Percentiles rank a stretch among this genome's conserved stretches.
These are phyloP conservation scores for Baorangia bicolor DNA, from an alignment of 768 basidiomycete genomes.

Conservation along the genomic window DNA sequence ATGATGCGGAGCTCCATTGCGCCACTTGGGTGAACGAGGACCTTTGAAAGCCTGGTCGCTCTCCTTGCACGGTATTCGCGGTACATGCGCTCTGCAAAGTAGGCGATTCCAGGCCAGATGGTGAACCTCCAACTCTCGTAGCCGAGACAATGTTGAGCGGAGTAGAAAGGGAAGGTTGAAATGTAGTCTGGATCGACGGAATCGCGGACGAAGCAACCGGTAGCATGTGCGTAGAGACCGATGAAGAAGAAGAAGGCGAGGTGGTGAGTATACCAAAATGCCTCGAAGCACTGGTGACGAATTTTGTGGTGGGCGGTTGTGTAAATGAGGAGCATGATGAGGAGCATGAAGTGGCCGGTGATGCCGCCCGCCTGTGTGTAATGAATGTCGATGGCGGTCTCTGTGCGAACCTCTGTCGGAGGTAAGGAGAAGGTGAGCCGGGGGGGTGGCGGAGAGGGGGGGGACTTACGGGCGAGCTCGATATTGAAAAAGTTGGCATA, in stretches of 20 bases:
- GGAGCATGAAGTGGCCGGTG: constrained; percentile 93
- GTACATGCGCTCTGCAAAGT: constrained; percentile 84
- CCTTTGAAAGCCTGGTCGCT: constrained; percentile 77
- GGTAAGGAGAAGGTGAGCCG: background rate
- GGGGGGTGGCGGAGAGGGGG: background rate
- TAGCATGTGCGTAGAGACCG: constrained; percentile 85
- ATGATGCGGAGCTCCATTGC: constrained; percentile 92
- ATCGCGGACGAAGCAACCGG: constrained; percentile 94
- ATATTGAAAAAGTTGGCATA: constrained; percentile 94
- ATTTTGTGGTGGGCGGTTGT: constrained; percentile 88
- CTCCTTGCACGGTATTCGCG: constrained; percentile 80
- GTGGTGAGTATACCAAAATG: constrained; percentile 97
- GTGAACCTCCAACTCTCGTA: constrained; percentile 90
- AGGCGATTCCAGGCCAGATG: constrained; percentile 89
- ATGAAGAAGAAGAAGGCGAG: constrained; percentile 94
- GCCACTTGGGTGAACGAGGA: constrained; percentile 86
- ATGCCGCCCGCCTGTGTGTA: constrained; percentile 90
- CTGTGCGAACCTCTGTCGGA: constrained; percentile 69
- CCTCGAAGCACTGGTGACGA: constrained; percentile 88
- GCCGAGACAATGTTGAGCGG: constrained; percentile 83
- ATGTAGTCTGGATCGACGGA: constrained; percentile 69
- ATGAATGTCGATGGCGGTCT: constrained; percentile 80
- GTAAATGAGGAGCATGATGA: constrained; percentile 93
- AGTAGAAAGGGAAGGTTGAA: constrained; percentile 81
- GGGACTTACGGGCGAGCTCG: constrained; percentile 71